phyloP scores from a whole-genome alignment of 306 rosid genomes.

The Cyamopsis tetragonoloba region DNA sequence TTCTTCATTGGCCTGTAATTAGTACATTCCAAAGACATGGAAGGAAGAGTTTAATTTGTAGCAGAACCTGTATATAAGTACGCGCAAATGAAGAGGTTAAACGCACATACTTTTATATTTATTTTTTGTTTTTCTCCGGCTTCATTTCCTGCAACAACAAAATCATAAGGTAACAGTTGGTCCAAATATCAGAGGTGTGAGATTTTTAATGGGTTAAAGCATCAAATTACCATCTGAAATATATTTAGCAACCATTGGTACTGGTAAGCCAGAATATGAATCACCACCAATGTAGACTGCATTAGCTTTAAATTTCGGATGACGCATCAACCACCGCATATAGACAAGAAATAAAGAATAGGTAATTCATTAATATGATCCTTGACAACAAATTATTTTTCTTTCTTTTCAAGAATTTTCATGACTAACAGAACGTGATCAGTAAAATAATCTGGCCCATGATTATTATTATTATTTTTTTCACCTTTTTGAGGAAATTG shows the following conservation, averaged over 20 bases:
- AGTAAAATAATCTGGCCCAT: not conserved
- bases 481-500: not conserved
- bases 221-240: slow-evolving; percentile 24
- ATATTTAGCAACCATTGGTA: slow-evolving; percentile 26
- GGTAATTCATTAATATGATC: not conserved
- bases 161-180: not conserved
- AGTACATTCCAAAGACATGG: not conserved
- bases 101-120: slow-evolving; percentile 18
- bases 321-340: slow-evolving; percentile 30
- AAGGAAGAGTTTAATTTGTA: not conserved
- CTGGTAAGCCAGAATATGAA: slow-evolving; percentile 27
- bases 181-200: not conserved
- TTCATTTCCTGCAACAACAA: slow-evolving; percentile 25
- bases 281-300: slow-evolving; percentile 34
- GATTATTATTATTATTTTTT: not conserved
- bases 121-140: slow-evolving; percentile 9
- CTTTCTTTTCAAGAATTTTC: too few species aligned
- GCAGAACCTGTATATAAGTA: slow-evolving; percentile 8
- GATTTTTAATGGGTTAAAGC: not conserved
- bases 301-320: slow-evolving; percentile 25
- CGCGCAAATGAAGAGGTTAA: not conserved
- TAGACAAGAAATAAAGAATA: not conserved
- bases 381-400: not conserved
- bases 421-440: too few species aligned
- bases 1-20: not conserved